Base-by-base conservation (phyloP, 1,284 basidiomycete genomes). In the Malassezia caprae region DNA sequence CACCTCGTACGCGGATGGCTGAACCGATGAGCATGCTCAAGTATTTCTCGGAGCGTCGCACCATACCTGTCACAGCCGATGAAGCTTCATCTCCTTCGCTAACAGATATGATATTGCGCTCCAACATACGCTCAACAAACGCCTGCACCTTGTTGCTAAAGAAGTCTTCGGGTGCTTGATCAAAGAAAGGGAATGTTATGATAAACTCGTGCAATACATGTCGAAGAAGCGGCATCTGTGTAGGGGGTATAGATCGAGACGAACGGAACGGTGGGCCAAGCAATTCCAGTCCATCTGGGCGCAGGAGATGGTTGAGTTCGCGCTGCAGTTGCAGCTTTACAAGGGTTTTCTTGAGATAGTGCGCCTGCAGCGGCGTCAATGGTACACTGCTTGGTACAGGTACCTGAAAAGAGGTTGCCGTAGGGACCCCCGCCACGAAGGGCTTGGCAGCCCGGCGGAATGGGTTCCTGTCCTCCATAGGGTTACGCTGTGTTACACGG, bases 261-360 rank as follows among this genome's bases (percentile, higher is more conserved):
- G 13, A 31, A 30, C 60, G 54, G 53, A 74, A 74, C n/a, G 72
- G 72, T n/a, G 72, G 69, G 3, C 72, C 72, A 26, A 74, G 64
- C 30, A 63, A 64, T 30, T 65, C 66, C 11, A 74, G 68, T 0
- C 68, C 72, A 55, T 73, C 66, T 47, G 59, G 31, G 12, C 44
- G 35, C 13, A 48, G 39, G 26, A 51, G 26, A 43, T 59, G 45
- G 17, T 51, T 41, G 8, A 73, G 56, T 44, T 74, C 72, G 8
- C 39, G 48, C 30, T 96, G 91, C 32, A 79, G 78, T 75, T 96
- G 84, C 40, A 94, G 82, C 62, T 86, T 83, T 42, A 96, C 82
- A 51, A 96, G 83, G n/a, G 86, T 81, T 76, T 93, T 91, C 78
- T 94, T 96, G 72, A 96, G 85, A 76, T 96, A 96, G 72, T 96